Conservation (phyloP, 176 grass and related monocot genomes). For the Oryza punctata region DNA sequence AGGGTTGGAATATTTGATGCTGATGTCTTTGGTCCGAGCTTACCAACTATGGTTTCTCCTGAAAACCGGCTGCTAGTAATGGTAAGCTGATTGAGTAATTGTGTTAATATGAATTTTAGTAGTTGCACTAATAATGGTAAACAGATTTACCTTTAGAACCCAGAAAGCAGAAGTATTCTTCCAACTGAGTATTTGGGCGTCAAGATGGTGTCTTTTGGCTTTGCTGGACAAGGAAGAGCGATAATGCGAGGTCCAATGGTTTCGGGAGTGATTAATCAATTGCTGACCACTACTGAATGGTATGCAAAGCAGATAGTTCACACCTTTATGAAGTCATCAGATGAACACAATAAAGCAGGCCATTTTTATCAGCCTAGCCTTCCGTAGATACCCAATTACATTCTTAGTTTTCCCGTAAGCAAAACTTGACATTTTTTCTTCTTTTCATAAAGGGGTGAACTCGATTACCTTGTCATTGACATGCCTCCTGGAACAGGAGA, state of each 20-base stretch:
- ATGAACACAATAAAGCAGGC: constrained; percentile 10
- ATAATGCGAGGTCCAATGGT: constrained; percentile 99
- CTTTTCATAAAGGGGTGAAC: constrained; percentile 73
- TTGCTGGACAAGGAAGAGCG: constrained; percentile 94
- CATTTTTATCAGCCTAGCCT: not conserved
- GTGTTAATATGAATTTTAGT: constrained; percentile 39
- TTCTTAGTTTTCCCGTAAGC: constrained; percentile 20
- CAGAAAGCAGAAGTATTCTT: constrained; percentile 79
- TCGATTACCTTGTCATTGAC: constrained; percentile 97
- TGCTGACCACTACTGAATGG: constrained; percentile 92
- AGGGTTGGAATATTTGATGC: constrained; percentile 98
- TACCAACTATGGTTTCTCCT: constrained; percentile 98
- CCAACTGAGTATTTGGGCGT: constrained; percentile 87
- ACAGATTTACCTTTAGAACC: constrained; percentile 94
- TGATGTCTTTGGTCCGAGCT: constrained; percentile 91
- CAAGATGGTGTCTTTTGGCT: constrained; percentile 97
- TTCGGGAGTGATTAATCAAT: constrained; percentile 93
- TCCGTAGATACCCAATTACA: not conserved
- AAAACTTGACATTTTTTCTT: constrained; percentile 24
- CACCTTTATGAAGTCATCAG: constrained; percentile 15
- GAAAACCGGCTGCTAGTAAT: constrained; percentile 82
- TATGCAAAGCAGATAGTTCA: constrained; percentile 44
- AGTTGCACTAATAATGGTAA: constrained; percentile 83
- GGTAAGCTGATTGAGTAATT: constrained; percentile 59
- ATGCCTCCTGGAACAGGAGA: constrained; percentile 99